Evolutionary conservation across 805 yeast genomes (phyloP), one percentile per base, ranked within the genome.

Genomic region (Sugiyamaella lignohabitans): DNA sequence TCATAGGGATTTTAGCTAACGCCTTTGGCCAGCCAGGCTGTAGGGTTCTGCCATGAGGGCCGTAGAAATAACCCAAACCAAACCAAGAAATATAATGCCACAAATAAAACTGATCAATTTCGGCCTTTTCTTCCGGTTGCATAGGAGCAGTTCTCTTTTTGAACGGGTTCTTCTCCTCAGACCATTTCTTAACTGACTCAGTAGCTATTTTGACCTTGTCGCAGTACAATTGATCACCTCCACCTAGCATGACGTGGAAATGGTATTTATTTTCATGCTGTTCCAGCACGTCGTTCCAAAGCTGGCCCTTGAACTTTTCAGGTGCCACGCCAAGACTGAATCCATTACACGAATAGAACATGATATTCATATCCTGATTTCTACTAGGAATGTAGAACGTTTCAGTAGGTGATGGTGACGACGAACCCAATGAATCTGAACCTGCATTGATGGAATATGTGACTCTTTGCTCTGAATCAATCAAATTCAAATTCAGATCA

Each of bases 191-290:
- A 30, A 68, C 53, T 5, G 61, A 61, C 41, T 72, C 59, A 14
- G 82, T 78, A 18, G 76, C 70, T 18, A 73, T 53, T 62, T 83
- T 84, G 55, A 91, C 79, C 1, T 87, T 73, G 65, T 91, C 98
- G 44, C 89, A 80, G 63, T 91, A 91, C 43, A 91, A 75, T 67
- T 91, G 98, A 66, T 91, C 98, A 27, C 98, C 98, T 44, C 98
- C 98, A 23, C 98, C 98, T 23, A 93, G 70, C 95, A 91, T 89
- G 3, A 87, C 97, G 63, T 91, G 96, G 65, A 87, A 87, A 37
- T 73, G 76, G 35, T 76, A 77, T 35, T 72, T 69, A 4, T 63
- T 56, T 5, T 45, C 32, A 16, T 69, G 63, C 59, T 91, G 96
- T 50, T 78, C 77, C 55, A 89, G 57, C 2, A 91, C 94, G 60